Conservation (phyloP, 257 asterid genomes). For the Jacaranda copaia region DNA sequence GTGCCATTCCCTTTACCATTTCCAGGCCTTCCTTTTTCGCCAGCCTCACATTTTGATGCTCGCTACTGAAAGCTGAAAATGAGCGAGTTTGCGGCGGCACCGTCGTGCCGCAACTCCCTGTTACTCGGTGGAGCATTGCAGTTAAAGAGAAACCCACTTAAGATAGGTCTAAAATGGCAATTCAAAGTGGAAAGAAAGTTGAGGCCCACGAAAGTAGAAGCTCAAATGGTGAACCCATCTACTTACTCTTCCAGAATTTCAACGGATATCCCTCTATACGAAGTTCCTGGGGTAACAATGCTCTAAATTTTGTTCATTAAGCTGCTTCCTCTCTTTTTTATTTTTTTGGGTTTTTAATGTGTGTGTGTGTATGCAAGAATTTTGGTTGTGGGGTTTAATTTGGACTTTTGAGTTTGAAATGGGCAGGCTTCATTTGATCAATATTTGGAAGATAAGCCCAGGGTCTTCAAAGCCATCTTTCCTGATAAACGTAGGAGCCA, state of each 20-base stretch:
- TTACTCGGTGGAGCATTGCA: slow-evolving; percentile 33
- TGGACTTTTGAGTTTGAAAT: slow-evolving; percentile 24
- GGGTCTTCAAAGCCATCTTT: slow-evolving; percentile 91
- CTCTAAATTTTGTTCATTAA: neutral
- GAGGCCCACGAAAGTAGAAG: slow-evolving; percentile 36
- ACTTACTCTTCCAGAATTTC: slow-evolving; percentile 75
- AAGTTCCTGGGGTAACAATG: slow-evolving; percentile 71
- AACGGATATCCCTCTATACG: slow-evolving; percentile 84
- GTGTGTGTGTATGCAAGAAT: neutral
- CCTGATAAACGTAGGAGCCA: slow-evolving; percentile 88
- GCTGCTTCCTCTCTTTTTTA: neutral
- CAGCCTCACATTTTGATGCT: slow-evolving; percentile 12
- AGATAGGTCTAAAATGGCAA: slow-evolving; percentile 36
- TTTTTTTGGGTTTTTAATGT: neutral
- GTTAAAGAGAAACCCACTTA: slow-evolving; percentile 25
- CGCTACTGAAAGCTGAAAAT: slow-evolving; percentile 18
- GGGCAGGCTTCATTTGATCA: slow-evolving; percentile 86
- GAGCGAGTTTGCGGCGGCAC: slow-evolving; percentile 46
- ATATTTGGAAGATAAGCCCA: slow-evolving; percentile 81
- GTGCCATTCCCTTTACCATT: slow-evolving; percentile 9
- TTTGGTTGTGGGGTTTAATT: slow-evolving; percentile 22
- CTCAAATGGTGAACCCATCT: slow-evolving; percentile 59
- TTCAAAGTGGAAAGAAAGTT: slow-evolving; percentile 31
- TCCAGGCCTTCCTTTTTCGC: slow-evolving; percentile 7
- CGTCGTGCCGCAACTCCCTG: slow-evolving; percentile 43